A percentile compares a stretch with the other conserved stretches of the same genome.
Evolutionary conservation across 805 yeast genomes (phyloP).

Genomic region (Spathaspora hagerdaliae): DNA sequence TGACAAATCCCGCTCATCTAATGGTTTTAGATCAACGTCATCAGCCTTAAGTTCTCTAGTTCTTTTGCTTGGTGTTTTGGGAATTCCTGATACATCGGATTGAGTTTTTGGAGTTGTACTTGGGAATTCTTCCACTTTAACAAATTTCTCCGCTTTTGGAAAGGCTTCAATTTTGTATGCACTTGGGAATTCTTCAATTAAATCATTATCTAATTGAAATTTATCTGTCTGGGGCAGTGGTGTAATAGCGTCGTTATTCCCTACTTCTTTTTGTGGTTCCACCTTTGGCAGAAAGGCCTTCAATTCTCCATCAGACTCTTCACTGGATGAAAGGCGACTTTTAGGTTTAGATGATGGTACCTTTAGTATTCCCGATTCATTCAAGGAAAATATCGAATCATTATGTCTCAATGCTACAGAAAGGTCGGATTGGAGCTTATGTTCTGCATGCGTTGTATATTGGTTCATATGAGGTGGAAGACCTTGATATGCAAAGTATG

Average conservation of each 20-base stretch:
- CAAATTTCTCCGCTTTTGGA: not conserved
- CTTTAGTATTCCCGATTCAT: slow-evolving; percentile 16
- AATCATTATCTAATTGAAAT: too few species aligned
- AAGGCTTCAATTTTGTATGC: too few species aligned
- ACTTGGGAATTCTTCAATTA: too few species aligned
- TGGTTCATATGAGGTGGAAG: slow-evolving; percentile 47
- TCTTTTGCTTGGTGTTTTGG: slow-evolving; percentile 27
- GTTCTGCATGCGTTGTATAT: slow-evolving; percentile 1
- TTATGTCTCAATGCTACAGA: slow-evolving; percentile 38
- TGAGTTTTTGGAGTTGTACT: not conserved
- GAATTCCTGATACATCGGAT: too few species aligned
- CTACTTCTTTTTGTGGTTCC: not conserved
- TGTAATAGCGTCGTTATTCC: not conserved
- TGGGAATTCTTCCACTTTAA: not conserved
- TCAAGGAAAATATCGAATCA: slow-evolving; percentile 28
- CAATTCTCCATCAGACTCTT: not conserved
- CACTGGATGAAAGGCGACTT: not conserved
- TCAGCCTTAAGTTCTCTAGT: slow-evolving; percentile 10
- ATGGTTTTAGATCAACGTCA: slow-evolving; percentile 10
- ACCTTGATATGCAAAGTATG: slow-evolving; percentile 57
- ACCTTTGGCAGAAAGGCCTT: too few species aligned
- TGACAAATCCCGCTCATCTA: slow-evolving; percentile 1
- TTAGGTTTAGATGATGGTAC: slow-evolving; percentile 13
- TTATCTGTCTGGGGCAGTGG: too few species aligned
- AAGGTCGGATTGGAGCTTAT: slow-evolving; percentile 15